Base-by-base conservation (phyloP, 108 stramenopile species). In the Skeletonema menzelii region DNA sequence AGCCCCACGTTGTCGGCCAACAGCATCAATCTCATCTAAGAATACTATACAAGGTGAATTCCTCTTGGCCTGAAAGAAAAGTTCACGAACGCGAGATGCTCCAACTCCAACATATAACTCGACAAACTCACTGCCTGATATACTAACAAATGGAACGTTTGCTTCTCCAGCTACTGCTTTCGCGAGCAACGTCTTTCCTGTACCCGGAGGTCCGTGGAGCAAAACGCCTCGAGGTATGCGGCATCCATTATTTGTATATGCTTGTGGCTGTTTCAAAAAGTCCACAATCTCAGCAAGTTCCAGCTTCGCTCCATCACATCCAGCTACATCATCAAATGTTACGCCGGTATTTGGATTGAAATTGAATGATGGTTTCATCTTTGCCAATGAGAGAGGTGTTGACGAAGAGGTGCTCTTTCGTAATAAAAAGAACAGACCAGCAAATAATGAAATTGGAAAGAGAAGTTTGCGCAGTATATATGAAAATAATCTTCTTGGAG, bases 101-200 rank as follows among this genome's bases (percentile, higher is more conserved):
- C 99, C 99, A 68, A 99, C 99, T 20, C 99, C 99, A 63, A 99
- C 99, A 84, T 99, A 99, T 81, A 99, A 98, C 80, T 99, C 98
- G 30, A 99, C 99, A 32, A 99, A 82, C 73, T 99, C 99, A 11
- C 98, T 95, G 30, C 99, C 99, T 34, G 90, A 92, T 44, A 99
- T 98, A 46, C 99, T 95, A 77, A 99, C 98, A 77, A 99, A 99
- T 60, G 99, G 98, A 85, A 98, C 98, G 73, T 98, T 98, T 20
- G 99, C 99, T 82, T 99, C 98, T 80, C 99, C 98, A 0, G 98
- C 99, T 35, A 99, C 99, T 30, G 98, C 98, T 55, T 98, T 81
- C 7, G 99, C 99, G 73, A 99, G 70, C 1, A 99, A 83, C 0
- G 99, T 99, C 85, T 99, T 99, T 10, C 99, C 99, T 11, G 99